These are phyloP conservation scores for Xylaria nigripes DNA, from an alignment of 495 filamentous ascomycete species.

Conservation along the genomic window DNA sequence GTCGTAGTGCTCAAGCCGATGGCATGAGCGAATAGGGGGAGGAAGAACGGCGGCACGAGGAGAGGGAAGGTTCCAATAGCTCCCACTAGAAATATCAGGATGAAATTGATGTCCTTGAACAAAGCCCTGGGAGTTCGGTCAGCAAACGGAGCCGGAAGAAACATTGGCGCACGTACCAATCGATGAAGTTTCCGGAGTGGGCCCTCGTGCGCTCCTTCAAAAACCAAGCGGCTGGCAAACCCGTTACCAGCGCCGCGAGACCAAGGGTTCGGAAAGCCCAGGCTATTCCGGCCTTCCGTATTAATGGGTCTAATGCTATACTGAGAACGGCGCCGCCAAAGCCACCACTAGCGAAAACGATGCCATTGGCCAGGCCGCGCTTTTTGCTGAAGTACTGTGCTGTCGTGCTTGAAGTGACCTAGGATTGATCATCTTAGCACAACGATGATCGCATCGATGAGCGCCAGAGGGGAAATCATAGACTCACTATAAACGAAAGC, in stretches of 20 bases:
- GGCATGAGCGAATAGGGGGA: constrained; percentile 32
- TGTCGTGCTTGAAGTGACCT: constrained; percentile 41
- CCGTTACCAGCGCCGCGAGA: constrained; percentile 20
- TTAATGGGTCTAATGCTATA: constrained; percentile 40
- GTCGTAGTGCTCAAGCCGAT: constrained; percentile 40
- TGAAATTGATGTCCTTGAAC: constrained; percentile 44
- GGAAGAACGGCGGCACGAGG: constrained; percentile 53
- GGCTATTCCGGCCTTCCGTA: constrained; percentile 38
- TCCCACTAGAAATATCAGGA: constrained; percentile 44
- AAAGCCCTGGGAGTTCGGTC: constrained; percentile 28
- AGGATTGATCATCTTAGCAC: not conserved
- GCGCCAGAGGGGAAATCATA: not conserved
- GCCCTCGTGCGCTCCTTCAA: constrained; percentile 47
- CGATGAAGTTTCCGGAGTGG: constrained; percentile 38
- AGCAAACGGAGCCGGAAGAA: not conserved
- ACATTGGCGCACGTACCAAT: constrained; percentile 30
- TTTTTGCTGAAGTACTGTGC: constrained; percentile 49
- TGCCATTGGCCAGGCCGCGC: constrained; percentile 49
- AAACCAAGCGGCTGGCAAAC: constrained; percentile 48
- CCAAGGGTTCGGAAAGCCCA: constrained; percentile 51
- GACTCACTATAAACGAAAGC: constrained; percentile 9
- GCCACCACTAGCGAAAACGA: constrained; percentile 48
- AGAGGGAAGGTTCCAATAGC: constrained; percentile 54
- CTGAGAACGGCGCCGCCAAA: constrained; percentile 45
- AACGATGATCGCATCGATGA: not conserved